These are phyloP conservation scores for Fusarium aywerte DNA, from an alignment of 2,329 filamentous ascomycete genomes.

Conservation along the genomic window DNA sequence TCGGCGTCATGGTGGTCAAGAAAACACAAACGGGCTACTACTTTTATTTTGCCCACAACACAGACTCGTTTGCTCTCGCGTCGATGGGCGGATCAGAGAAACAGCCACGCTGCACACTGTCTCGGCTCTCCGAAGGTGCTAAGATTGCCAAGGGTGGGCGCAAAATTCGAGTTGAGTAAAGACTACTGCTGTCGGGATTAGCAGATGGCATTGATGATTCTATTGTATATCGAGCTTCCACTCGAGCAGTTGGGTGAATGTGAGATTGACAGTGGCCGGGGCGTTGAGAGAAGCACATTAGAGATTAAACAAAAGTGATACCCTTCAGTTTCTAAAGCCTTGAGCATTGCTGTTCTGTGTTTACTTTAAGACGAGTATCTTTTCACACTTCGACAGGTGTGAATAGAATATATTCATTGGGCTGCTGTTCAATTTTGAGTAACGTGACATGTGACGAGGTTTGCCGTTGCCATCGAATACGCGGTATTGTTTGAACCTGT, in stretches of 20 bases:
- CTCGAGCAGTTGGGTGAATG: not conserved
- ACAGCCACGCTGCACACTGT: conserved; percentile 87
- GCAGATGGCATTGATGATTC: not conserved
- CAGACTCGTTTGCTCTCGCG: conserved; percentile 85
- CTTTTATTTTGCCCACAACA: conserved; percentile 96
- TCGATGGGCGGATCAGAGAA: conserved; percentile 86
- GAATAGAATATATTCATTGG: not conserved
- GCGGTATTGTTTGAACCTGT: not conserved
- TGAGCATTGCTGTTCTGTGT: not conserved
- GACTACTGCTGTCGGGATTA: not conserved
- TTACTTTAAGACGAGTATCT: not conserved
- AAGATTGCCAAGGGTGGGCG: conserved; percentile 66
- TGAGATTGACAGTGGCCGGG: not conserved
- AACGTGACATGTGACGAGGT: not conserved
- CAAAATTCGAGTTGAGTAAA: conserved; percentile 55
- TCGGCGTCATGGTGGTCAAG: conserved; percentile 91
- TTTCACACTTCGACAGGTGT: not conserved
- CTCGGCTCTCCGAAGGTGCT: conserved; percentile 69
- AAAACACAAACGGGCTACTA: conserved; percentile 80
- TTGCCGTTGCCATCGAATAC: not conserved
- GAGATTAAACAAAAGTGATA: conserved; percentile 42
- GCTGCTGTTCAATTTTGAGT: not conserved
- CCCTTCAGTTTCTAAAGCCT: conserved; percentile 41
- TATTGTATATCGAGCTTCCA: not conserved
- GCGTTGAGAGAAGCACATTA: not conserved